A percentile compares a stretch with the other conserved stretches of the same genome.
Conservation (phyloP, 805 yeast species). For the Ogataea neopini region DNA sequence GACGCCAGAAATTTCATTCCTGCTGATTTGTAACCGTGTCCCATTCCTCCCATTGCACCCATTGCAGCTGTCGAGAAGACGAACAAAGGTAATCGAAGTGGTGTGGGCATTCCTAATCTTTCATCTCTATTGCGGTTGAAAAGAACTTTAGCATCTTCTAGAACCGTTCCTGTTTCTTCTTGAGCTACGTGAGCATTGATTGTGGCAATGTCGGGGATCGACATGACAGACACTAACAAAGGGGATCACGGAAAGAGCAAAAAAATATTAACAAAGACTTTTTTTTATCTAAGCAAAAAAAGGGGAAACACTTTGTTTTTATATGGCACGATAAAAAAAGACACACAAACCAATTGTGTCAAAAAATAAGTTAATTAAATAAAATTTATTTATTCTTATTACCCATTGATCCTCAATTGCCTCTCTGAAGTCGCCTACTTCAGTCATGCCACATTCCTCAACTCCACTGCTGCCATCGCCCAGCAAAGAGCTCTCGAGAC, state of each 20-base stretch:
- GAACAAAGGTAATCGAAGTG: constrained; percentile 45
- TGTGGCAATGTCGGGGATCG: constrained; percentile 8
- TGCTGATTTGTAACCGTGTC: constrained; percentile 55
- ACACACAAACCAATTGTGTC: background rate
- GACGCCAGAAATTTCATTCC: constrained; percentile 69
- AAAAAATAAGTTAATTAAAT: background rate
- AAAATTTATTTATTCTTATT: no score
- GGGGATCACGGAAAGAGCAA: background rate
- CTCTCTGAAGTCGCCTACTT: background rate
- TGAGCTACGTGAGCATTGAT: constrained; percentile 4
- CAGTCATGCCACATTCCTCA: constrained; percentile 1
- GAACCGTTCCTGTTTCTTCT: constrained; percentile 9
- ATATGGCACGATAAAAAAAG: background rate
- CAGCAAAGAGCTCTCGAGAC: background rate
- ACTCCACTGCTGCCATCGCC: constrained; percentile 3
- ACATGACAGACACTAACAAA: background rate
- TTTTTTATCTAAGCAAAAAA: background rate
- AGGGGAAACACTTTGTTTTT: background rate
- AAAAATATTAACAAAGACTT: no score
- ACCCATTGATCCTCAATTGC: background rate
- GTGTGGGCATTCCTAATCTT: constrained; percentile 52
- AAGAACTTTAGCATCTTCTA: constrained; percentile 8
- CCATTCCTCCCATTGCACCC: constrained; percentile 58
- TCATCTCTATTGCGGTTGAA: constrained; percentile 26
- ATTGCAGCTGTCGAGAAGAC: constrained; percentile 40